These are phyloP conservation scores for Anthracocystis setariae DNA, from an alignment of 1,284 basidiomycete genomes.

Conservation along the genomic window DNA sequence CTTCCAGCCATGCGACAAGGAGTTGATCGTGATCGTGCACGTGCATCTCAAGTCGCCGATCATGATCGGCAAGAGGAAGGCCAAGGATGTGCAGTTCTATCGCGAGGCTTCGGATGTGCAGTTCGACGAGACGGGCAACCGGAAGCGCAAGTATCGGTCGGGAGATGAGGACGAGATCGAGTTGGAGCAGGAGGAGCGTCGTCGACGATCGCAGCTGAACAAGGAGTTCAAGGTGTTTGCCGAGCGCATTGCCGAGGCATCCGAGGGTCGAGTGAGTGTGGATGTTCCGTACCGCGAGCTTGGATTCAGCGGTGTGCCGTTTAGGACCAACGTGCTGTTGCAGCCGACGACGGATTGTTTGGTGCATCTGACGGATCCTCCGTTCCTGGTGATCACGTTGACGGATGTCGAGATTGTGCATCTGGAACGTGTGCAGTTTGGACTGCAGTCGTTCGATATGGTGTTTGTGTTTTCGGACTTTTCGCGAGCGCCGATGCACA, in stretches of 20 bases:
- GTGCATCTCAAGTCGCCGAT: constrained; percentile 94
- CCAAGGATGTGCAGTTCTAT: constrained; percentile 98
- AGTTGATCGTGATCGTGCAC: constrained; percentile 93
- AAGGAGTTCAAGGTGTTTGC: constrained; percentile 95
- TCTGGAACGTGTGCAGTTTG: constrained; percentile 95
- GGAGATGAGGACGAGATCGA: constrained; percentile 99
- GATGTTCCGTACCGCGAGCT: constrained; percentile 98
- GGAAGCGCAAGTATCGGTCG: constrained; percentile 94
- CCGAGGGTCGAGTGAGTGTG: constrained; percentile 83
- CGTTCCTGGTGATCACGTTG: constrained; percentile 94
- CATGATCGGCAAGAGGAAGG: constrained; percentile 98
- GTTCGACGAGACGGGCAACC: constrained; percentile 98
- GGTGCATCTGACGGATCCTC: constrained; percentile 92
- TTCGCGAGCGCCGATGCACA: constrained; percentile 81
- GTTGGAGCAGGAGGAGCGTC: constrained; percentile 96
- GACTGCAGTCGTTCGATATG: constrained; percentile 95
- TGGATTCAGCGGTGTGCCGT: constrained; percentile 96
- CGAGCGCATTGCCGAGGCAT: constrained; percentile 87
- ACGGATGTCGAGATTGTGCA: constrained; percentile 96
- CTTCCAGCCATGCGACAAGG: constrained; percentile 98
- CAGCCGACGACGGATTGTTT: constrained; percentile 97
- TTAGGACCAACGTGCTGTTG: constrained; percentile 90
- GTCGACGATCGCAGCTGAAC: constrained; percentile 87
- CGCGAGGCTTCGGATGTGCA: constrained; percentile 97
- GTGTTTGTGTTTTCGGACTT: constrained; percentile 97